These are phyloP conservation scores for Suillus subluteus DNA, from an alignment of 768 basidiomycete species.

Conservation along the genomic window DNA sequence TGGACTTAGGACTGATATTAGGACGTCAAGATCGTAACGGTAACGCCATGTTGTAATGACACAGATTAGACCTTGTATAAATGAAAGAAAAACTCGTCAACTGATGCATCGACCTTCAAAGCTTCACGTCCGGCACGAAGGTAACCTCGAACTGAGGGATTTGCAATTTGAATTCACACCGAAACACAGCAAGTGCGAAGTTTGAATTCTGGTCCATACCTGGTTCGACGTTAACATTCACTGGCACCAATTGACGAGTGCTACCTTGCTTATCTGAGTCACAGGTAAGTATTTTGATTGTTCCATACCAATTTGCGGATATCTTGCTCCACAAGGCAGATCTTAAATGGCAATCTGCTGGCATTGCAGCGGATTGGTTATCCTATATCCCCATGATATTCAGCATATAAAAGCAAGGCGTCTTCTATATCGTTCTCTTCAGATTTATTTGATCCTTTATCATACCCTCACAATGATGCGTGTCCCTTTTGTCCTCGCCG, in stretches of 20 bases:
- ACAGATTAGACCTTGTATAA: not conserved
- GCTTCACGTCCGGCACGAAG: not conserved
- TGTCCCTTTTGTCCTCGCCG: not conserved
- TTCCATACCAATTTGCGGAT: not conserved
- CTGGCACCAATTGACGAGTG: not conserved
- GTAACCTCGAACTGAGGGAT: not conserved
- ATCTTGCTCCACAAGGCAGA: not conserved
- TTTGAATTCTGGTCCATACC: not conserved
- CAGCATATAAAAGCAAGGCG: not conserved
- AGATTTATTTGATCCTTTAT: not conserved
- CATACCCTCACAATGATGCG: not conserved
- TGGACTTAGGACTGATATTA: not conserved
- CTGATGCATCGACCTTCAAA: not conserved
- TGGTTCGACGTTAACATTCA: not conserved
- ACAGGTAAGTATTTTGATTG: not conserved
- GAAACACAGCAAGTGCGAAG: not conserved
- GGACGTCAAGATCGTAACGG: not conserved
- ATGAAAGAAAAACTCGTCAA: not conserved
- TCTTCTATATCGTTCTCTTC: not conserved
- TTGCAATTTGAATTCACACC: not conserved
- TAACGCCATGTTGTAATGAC: not conserved
- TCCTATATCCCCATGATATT: not conserved
- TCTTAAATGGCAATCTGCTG: not conserved
- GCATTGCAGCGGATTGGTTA: not conserved
- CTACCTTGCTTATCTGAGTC: not conserved